Conservation (phyloP, 129 eudicot genomes). For the Calendula officinalis region DNA sequence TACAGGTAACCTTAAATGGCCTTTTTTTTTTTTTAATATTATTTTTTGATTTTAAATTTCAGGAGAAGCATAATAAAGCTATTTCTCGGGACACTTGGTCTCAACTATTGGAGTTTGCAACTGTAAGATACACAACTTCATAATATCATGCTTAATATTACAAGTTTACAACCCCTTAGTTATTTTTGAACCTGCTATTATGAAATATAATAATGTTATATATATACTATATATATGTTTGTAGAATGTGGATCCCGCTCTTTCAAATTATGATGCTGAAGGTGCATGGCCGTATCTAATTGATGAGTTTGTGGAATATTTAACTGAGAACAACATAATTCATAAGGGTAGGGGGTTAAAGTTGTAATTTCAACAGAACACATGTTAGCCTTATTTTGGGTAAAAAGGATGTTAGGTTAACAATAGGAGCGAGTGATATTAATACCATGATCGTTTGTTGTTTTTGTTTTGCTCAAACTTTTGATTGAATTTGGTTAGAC, state of each 20-base stretch:
- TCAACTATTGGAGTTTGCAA: constrained; percentile 80
- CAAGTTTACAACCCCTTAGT: too few relatives aligned
- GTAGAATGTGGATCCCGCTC: constrained; percentile 73
- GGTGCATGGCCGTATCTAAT: constrained; percentile 97
- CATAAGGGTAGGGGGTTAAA: constrained; percentile 29
- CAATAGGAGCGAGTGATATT: neutral
- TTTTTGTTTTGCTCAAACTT: neutral
- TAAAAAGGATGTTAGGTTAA: neutral
- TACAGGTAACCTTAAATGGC: constrained; percentile 82
- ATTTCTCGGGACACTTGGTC: constrained; percentile 95
- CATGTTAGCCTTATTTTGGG: neutral
- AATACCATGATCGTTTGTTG: neutral
- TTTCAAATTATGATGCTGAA: constrained; percentile 82
- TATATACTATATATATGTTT: too few relatives aligned
- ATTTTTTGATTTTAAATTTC: too few relatives aligned
- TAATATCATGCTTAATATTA: neutral
- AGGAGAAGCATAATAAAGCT: constrained; percentile 90
- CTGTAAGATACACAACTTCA: constrained; percentile 42
- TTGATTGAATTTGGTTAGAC: neutral
- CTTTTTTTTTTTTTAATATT: too few relatives aligned
- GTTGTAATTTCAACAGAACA: neutral
- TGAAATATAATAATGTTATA: neutral
- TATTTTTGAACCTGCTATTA: neutral
- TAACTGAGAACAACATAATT: constrained; percentile 55
- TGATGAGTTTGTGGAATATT: constrained; percentile 88